Conservation (phyloP, 371 early-diverging fungal genomes). For the Lichtheimia ornata region DNA sequence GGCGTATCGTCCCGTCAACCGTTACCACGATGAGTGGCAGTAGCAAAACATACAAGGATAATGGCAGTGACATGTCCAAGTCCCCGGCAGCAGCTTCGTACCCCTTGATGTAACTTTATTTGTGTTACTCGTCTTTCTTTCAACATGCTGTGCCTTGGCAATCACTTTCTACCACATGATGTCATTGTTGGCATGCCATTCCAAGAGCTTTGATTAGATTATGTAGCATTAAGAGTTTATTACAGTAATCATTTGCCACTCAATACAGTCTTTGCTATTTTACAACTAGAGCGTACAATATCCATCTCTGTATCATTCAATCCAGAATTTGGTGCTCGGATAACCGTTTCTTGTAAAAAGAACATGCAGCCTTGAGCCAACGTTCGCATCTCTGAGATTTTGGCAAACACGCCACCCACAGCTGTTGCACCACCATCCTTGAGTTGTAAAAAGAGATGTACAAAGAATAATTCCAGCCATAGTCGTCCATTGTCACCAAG, state of each 20-base stretch:
- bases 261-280: slow-evolving; percentile 61
- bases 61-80: too few species aligned
- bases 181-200: too few species aligned
- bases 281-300: slow-evolving; percentile 65
- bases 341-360: slow-evolving; percentile 70
- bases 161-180: too few species aligned
- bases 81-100: too few species aligned
- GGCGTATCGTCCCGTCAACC: slow-evolving; percentile 5
- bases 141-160: too few species aligned
- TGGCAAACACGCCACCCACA: slow-evolving; percentile 60
- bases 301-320: slow-evolving; percentile 52
- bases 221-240: too few species aligned
- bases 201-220: too few species aligned
- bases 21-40: slow-evolving; percentile 5
- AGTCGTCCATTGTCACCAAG: slow-evolving; percentile 59
- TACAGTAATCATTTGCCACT: slow-evolving; percentile 16
- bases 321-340: slow-evolving; percentile 28
- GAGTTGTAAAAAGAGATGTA: slow-evolving; percentile 42
- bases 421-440: slow-evolving; percentile 50
- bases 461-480: slow-evolving; percentile 72
- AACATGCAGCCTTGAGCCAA: slow-evolving; percentile 75
- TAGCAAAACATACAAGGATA: slow-evolving; percentile 1
- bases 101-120: too few species aligned
- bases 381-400: slow-evolving; percentile 57
- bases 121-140: too few species aligned